These are phyloP conservation scores for Hygrophorus russula DNA, from an alignment of 768 basidiomycete species.

Conservation along the genomic window DNA sequence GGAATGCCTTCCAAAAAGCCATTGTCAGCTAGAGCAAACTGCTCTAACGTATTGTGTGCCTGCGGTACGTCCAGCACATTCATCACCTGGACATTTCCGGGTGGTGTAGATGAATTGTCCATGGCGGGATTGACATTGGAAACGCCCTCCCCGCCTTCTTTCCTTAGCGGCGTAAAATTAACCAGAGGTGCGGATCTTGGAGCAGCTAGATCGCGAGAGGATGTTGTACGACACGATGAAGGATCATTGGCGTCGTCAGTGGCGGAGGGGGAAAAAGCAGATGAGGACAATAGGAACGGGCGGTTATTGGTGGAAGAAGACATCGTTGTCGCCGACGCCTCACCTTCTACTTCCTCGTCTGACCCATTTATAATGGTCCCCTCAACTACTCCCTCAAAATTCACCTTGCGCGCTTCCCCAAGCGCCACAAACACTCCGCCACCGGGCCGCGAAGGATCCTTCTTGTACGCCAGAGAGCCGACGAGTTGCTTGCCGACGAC, in stretches of 20 bases:
- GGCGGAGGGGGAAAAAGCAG: neutral
- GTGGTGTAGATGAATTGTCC: constrained; percentile 34
- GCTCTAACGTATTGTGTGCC: constrained; percentile 43
- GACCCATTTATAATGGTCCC: constrained; percentile 43
- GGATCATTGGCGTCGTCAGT: too few relatives aligned
- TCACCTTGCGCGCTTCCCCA: constrained; percentile 30
- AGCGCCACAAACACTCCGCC: constrained; percentile 75
- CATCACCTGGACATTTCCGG: constrained; percentile 61
- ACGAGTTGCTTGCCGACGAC: constrained; percentile 44
- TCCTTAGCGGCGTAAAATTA: constrained; percentile 39
- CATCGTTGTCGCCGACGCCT: constrained; percentile 16
- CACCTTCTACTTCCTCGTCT: constrained; percentile 41
- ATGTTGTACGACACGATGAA: too few relatives aligned
- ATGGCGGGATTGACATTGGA: constrained; percentile 70
- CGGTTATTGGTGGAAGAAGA: constrained; percentile 3
- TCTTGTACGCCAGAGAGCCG: constrained; percentile 55
- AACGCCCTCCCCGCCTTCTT: constrained; percentile 22
- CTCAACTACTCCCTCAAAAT: constrained; percentile 43
- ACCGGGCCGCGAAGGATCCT: constrained; percentile 75
- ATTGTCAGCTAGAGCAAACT: constrained; percentile 54
- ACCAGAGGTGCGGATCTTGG: constrained; percentile 24
- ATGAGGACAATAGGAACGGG: constrained; percentile 3
- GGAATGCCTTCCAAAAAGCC: constrained; percentile 73
- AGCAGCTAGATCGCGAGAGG: neutral
- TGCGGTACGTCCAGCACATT: constrained; percentile 59